Evolutionary conservation across 2,329 filamentous ascomycete genomes (phyloP).

Genomic region (Endoconidiophora polonica): DNA sequence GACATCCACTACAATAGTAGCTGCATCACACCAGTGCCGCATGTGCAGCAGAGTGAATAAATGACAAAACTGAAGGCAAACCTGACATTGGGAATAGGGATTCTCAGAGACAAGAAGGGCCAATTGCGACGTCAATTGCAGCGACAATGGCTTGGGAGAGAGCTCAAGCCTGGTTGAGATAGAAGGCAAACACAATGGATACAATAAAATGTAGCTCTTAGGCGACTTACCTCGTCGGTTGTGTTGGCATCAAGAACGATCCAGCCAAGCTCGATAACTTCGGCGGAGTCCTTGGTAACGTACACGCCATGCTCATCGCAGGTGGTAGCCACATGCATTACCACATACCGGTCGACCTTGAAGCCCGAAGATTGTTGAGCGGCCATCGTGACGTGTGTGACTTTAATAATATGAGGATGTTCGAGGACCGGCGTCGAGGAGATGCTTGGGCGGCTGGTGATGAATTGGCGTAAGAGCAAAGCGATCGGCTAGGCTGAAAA

Average conservation of each 20-base stretch:
- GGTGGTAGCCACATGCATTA: constrained; percentile 96
- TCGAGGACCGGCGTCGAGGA: background rate
- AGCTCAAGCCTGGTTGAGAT: background rate
- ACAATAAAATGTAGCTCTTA: constrained; percentile 2
- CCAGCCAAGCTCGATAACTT: constrained; percentile 98
- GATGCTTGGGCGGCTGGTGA: background rate
- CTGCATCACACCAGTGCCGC: no score
- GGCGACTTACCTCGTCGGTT: constrained; percentile 64
- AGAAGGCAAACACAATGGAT: no score
- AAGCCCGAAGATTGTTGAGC: constrained; percentile 34
- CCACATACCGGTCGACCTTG: constrained; percentile 86
- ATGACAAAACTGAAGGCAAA: no score
- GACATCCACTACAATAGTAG: no score
- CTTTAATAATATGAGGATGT: background rate
- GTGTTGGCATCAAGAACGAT: constrained; percentile 84
- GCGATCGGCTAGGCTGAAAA: no score
- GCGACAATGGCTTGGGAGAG: background rate
- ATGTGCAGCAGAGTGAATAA: no score
- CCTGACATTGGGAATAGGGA: background rate
- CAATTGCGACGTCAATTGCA: background rate
- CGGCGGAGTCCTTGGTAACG: constrained; percentile 96
- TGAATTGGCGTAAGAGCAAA: no score
- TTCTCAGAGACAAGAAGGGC: background rate
- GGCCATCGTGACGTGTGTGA: constrained; percentile 19
- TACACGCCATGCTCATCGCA: constrained; percentile 99